Evolutionary conservation across 2,329 filamentous ascomycete species (phyloP), one percentile per base, ranked within the genome.

Genomic region (Fusarium nanum): DNA sequence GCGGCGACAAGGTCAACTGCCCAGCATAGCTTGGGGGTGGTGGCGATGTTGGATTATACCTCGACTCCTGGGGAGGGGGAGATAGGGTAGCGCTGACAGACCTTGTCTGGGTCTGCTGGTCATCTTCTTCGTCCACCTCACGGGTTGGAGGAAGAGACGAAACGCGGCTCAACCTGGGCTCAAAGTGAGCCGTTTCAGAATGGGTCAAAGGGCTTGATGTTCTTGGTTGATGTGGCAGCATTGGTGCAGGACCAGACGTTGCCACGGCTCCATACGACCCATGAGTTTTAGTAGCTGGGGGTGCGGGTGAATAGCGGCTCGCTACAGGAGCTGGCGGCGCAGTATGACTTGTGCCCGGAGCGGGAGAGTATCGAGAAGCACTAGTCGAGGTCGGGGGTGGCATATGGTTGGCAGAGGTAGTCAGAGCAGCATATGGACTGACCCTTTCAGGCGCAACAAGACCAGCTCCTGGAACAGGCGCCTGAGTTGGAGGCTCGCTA

Each of bases 151-250:
- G 88, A 2, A 91, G 81, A 55, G 88, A 89, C 9, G 86, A 81
- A 22, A 88, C 82, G 12, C 87, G 82, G 45, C 83, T 87, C 10
- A 88, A 75, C 47, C 84, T 83, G 14, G 85, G 81, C 70, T 90
- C 88, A 68, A 87, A 85, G 2, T 85, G 85, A 37, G 85, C 86
- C 70, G 82, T 86, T 75, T 91, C 89, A 62, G 89, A 90, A 71
- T 91, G 88, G 8, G 89, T 89, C 62, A 91, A 77, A 1, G 89
- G 89, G 68, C 89, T 91, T 3, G 89, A 91, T 3, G 89, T 91
- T 67, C 89, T 83, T 11, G 89, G 89, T 66, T 88, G 84, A 73
- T 91, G 88, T 48, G 87, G 81, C 42, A 90, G 79, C 40, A 83
- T 77, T 16, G 86, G 80, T 27, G 85, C 82, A 11, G 83, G 78